Evolutionary conservation across 2,329 filamentous ascomycete genomes (phyloP), one percentile per base, ranked within the genome.

Genomic region (Arthrinium phaeospermum): DNA sequence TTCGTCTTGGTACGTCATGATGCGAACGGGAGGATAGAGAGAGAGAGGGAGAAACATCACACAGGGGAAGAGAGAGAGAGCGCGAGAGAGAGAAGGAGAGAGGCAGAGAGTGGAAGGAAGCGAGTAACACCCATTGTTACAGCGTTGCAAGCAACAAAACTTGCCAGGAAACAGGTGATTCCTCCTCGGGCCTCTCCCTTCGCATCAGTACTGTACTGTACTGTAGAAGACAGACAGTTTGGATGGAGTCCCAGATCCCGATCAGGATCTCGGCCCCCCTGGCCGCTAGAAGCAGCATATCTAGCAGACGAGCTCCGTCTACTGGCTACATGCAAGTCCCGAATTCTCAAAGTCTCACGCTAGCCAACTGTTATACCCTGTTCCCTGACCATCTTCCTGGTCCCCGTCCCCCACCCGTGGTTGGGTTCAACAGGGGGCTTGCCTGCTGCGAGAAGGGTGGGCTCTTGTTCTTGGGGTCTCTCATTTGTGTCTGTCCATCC

Each of bases 351-450:
- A 51, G 30, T 41, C 68, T 70, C 46, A 45, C 68, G 47, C 68
- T 70, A 70, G 68, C 70, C 57, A 71, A 57, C 69, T 71, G 53
- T 68, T 67, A 68, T 27, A 49, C 71, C 69, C 53, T 67, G 72
- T 67, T 64, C 72, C 72, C 67, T 71, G 53, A 37, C 46, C 68
- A 46, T 47, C 45, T 46, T 46, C 46, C 45, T 51, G 45, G 47
- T 51, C 46, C 46, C 44, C 46, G 47, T 71, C 70, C 67, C 72
- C 72, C 72, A 73, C 72, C 70, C 72, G 49, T 70, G 37, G 41
- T 67, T 71, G 70, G 72, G 67, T 71, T 51, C 19, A 57, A 49
- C 70, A 71, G 70, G 70, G 72, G 67, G 45, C 24, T 57, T 22
- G 41, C 49, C 53, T 46, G 47, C 64, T 51, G 41, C 57, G 37